phyloP scores from a whole-genome alignment of 1,284 basidiomycete species.

The Malassezia nana region DNA sequence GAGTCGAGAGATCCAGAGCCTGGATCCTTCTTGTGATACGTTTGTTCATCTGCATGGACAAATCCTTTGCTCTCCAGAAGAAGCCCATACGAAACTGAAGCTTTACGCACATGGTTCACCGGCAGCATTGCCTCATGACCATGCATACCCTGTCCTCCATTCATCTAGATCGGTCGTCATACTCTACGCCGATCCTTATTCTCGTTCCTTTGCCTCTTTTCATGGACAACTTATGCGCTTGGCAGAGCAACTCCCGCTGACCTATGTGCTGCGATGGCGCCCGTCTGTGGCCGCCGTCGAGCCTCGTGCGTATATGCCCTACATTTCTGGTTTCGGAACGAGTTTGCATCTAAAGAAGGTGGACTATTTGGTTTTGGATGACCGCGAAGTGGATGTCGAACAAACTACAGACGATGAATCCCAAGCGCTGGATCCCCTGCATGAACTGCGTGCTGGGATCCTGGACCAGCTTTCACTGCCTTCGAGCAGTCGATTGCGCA shows the following conservation, averaged over 20 bases:
- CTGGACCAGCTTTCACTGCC: not conserved
- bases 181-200: slow-evolving; percentile 39
- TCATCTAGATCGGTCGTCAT: slow-evolving; percentile 3
- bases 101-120: not conserved
- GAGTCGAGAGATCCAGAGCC: slow-evolving; percentile 13
- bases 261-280: slow-evolving; percentile 46
- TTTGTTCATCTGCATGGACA: slow-evolving; percentile 26
- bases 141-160: slow-evolving; percentile 13
- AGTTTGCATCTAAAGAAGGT: slow-evolving; percentile 88
- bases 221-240: slow-evolving; percentile 24
- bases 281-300: slow-evolving; percentile 18
- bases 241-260: slow-evolving; percentile 6
- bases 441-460: not conserved
- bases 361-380: slow-evolving; percentile 75
- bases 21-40: slow-evolving; percentile 21
- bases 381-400: slow-evolving; percentile 29
- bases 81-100: slow-evolving; percentile 18
- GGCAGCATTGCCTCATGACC: slow-evolving; percentile 12
- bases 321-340: slow-evolving; percentile 79
- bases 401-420: not conserved
- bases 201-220: slow-evolving; percentile 27
- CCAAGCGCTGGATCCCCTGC: not conserved
- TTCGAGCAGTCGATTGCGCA: not conserved
- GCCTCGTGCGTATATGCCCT: slow-evolving; percentile 23
- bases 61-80: slow-evolving; percentile 26